Evolutionary conservation across 1,284 basidiomycete species (phyloP), one percentile per base, ranked within the genome.

Genomic region (Agroathelia rolfsii): DNA sequence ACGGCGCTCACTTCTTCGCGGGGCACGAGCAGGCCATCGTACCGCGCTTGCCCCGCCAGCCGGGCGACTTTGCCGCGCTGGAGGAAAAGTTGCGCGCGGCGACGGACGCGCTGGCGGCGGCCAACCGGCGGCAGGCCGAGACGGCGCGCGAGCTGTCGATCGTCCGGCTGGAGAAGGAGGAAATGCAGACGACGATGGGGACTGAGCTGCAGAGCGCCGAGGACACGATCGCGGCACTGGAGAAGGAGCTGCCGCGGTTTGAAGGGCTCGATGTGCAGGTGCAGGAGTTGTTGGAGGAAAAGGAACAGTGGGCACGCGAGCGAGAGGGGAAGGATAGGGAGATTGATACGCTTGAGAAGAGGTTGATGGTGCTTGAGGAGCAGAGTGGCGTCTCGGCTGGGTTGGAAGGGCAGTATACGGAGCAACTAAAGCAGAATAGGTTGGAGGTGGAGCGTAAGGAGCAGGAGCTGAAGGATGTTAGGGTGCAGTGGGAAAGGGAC

Each of bases 1-100:
- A 84, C 34, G 82, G 82, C n/a, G 73, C 76, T 1, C 83, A 87
- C 56, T 62, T 86, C 30, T 85, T 85, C 43, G 81, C 83, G 0
- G 83, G 83, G 0, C 81, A 87, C 42, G 72, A 66, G 3, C 65
- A 74, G 30, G 66, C 79, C 3, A 54, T 80, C 11, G 58, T 76
- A 0, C 77, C 76, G 0, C 55, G 39, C 13, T 37, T 43, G 4
- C 57, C 44, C 61, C 45, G 41, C 58, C 36, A 41, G 62, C 44
- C 41, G 42, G 32, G 62, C 52, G 56, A 72, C 24, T 24, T 76
- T 3, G 36, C 53, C 7, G 46, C 55, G 5, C 55, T 80, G 12
- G 76, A 78, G 45, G 62, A 69, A 36, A 75, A 70, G 47, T 56
- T 84, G 28, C 70, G 70, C 40, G 64, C 66, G 10, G 70, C 71